Base-by-base conservation (phyloP, 495 filamentous ascomycete genomes). In the Penicillium lagena region DNA sequence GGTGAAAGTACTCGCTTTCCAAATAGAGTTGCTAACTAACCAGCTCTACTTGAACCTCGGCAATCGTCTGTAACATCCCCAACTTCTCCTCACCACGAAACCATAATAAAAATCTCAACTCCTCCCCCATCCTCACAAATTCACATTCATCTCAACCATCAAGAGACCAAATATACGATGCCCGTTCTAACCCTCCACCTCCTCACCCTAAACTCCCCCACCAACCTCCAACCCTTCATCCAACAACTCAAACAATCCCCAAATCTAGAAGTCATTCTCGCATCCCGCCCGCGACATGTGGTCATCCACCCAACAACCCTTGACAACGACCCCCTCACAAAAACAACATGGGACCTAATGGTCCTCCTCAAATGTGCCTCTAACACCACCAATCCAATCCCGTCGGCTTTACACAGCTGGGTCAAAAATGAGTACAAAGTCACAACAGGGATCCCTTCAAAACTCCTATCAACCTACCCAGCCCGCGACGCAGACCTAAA, bases 341-440 rank as follows among this genome's bases (percentile, higher is more conserved):
- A 66, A 30, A 58, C 55, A 11, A 59, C 59, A 39, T 85, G 81
- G 81, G 75, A 82, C 44, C 59, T 83, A 14, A 60, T 85, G 8
- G 51, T 83, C 40, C 67, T 83, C 32, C 52, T 82, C 7, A 63
- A 71, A 28, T 32, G 37, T 11, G 14, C 43, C 5, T 35, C 43
- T 11, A 43, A 37, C 14, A 43, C 39, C 0, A n/a, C 38, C 15
- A 48, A 59, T 14, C 47, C 52, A 12, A 46, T 76, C 27, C 74
- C 79, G 10, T 37, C 58, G 0, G 22, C 50, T 3, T 52, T 76
- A 12, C 47, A 65, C 29, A 31, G 35, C 9, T 33, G 53, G 27
- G 60, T 77, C 27, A 52, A 49, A 13, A 46, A 56, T 14, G 50
- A 63, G 43, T 81, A 77, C 63, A 72, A 56, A 52, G 51, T 81